Base-by-base conservation (phyloP, 2,329 filamentous ascomycete genomes). In the Fusarium algeriense region DNA sequence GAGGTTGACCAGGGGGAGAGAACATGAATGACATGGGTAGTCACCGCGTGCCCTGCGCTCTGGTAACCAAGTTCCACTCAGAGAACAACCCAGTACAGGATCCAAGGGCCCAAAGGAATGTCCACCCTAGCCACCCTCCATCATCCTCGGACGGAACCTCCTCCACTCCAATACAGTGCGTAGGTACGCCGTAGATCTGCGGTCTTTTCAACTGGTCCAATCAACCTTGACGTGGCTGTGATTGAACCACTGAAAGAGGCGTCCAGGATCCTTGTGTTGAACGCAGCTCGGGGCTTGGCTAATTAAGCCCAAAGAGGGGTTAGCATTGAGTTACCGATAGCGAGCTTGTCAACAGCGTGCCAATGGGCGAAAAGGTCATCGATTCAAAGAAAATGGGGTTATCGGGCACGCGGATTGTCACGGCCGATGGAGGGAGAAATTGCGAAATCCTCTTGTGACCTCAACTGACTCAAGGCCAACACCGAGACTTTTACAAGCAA, bases 151-250 rank as follows among this genome's bases (percentile, higher is more conserved):
- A 65, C 69, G 53, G 44, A 28, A 65, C 40, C 50, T 64, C 61
- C 64, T 59, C 54, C 68, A 67, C 62, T 48, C 41, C 7, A 52
- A 63, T 70, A 76, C 75, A 74, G 32, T 52, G 48, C 48, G n/a
- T 15, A 38, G 48, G 20, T 52, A 52, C 20, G 20, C 32, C 32
- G 48, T 59, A 77, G 77, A 79, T 79, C 77, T 79, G 76, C 77
- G 77, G 66, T 65, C 73, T 77, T 76, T 76, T 76, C 59, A 69
- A 65, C 48, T 52, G 32, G 40, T 41, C 76, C 77, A 79, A 79
- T 78, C 71, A 78, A 45, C 45, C 34, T 41, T 38, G 53, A 37
- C 58, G 73, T 72, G 67, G 73, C 74, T 48, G 48, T 75, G 71
- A 75, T 73, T 61, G 67, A 73, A 73, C 70, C 67, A 54, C 55